These are phyloP conservation scores for Didymella sp. DNA, from an alignment of 2,329 filamentous ascomycete genomes.

Conservation along the genomic window DNA sequence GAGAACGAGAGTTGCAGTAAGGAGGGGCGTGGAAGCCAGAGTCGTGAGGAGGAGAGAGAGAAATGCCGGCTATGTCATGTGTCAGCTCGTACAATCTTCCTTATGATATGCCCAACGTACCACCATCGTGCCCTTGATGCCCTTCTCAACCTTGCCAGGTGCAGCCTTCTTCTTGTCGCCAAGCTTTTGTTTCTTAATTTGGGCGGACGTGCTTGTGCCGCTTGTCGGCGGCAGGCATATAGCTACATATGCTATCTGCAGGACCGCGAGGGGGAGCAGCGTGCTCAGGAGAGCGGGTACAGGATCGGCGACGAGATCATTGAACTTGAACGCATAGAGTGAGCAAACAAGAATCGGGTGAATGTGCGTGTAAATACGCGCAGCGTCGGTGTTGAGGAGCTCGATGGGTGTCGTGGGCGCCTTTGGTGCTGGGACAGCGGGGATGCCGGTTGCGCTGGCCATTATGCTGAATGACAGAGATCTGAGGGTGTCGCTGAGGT, in stretches of 20 bases:
- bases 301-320: conserved; percentile 72
- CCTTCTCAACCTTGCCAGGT: conserved; percentile 34
- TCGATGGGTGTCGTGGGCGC: conserved; percentile 52
- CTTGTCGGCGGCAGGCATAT: conserved; percentile 65
- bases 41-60: conserved; percentile 69
- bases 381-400: conserved; percentile 56
- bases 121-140: conserved; percentile 47
- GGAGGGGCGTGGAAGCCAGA: conserved; percentile 63
- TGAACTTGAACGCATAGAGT: conserved; percentile 69
- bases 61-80: conserved; percentile 65
- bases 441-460: conserved; percentile 38
- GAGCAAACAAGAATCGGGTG: conserved; percentile 73
- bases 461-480: conserved; percentile 23
- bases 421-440: conserved; percentile 29
- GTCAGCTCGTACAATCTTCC: conserved; percentile 10
- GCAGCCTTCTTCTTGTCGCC: conserved; percentile 49
- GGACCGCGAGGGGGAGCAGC: conserved; percentile 66
- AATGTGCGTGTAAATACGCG: conserved; percentile 66
- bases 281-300: conserved; percentile 67
- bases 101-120: conserved; percentile 42
- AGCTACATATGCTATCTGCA: conserved; percentile 69
- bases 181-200: conserved; percentile 61
- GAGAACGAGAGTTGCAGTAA: conserved; percentile 73
- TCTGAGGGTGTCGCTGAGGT: background rate
- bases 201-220: conserved; percentile 28